Percentiles rank a stretch among this genome's conserved stretches.
Evolutionary conservation across 495 filamentous ascomycete genomes (phyloP).

Genomic region (Daldinia concentrica): DNA sequence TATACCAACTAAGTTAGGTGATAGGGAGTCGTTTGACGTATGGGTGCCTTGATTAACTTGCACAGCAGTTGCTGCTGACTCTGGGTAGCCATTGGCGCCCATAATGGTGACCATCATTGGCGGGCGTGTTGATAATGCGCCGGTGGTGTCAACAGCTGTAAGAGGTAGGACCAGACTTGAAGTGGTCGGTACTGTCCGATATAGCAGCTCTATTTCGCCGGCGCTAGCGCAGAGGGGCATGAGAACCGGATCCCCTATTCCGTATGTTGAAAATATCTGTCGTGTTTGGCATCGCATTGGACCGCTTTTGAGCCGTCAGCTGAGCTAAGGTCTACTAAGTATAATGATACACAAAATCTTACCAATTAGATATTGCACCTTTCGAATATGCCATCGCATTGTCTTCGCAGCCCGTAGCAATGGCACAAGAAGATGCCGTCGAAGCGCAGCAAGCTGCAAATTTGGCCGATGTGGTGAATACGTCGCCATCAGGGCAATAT

Average conservation of each 20-base stretch:
- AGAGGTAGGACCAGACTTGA: conserved; percentile 22
- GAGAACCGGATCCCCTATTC: conserved; percentile 3
- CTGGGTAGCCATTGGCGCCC: not conserved
- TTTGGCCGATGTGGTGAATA: conserved; percentile 21
- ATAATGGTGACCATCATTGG: not conserved
- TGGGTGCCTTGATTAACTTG: not conserved
- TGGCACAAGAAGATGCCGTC: conserved; percentile 11
- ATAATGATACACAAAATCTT: not conserved
- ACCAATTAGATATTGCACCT: conserved; percentile 27
- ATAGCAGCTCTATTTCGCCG: conserved; percentile 18
- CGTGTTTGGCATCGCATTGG: conserved; percentile 22
- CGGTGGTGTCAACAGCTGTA: not conserved
- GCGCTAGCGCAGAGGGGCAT: conserved; percentile 14
- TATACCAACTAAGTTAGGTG: conserved; percentile 3
- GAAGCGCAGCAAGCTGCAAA: conserved; percentile 33
- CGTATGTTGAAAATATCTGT: conserved; percentile 19
- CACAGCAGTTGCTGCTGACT: not conserved
- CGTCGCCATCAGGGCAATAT: conserved; percentile 22
- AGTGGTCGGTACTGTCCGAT: conserved; percentile 26
- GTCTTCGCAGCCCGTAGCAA: conserved; percentile 29
- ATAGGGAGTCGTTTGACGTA: not conserved
- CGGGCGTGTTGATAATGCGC: not conserved
- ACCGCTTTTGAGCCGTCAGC: conserved; percentile 19
- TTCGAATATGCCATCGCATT: conserved; percentile 25
- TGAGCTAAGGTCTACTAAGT: not conserved